phyloP scores from a whole-genome alignment of 192 early-diverging fungal species.

The Dissophora globulifera region DNA sequence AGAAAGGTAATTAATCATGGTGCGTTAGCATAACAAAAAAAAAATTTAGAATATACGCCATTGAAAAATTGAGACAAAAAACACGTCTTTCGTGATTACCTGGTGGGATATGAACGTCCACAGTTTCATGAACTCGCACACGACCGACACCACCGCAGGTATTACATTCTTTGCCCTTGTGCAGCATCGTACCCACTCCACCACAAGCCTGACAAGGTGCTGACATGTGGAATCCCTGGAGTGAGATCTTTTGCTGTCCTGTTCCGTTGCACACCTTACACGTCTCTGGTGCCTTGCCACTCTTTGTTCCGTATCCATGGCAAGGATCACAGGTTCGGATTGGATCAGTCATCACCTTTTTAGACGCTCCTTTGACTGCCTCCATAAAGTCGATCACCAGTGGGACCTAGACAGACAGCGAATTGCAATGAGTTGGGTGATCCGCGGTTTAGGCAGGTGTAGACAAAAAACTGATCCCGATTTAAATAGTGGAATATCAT shows the following conservation, averaged over 20 bases:
- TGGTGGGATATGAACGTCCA: constrained; percentile 83
- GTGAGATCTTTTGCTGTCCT: constrained; percentile 82
- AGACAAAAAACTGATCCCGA: too few species aligned
- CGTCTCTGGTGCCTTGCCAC: constrained; percentile 72
- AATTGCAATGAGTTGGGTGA: too few species aligned
- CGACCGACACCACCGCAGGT: constrained; percentile 86
- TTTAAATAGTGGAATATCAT: constrained; percentile 38
- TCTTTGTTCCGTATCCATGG: constrained; percentile 82
- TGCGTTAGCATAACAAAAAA: too few species aligned
- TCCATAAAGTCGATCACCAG: constrained; percentile 90
- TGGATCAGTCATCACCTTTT: constrained; percentile 70
- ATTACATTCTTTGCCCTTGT: constrained; percentile 72
- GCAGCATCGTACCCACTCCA: constrained; percentile 81
- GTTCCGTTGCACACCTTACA: constrained; percentile 86
- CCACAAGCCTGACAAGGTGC: constrained; percentile 85
- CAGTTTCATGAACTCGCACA: constrained; percentile 76
- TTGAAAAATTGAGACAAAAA: too few species aligned
- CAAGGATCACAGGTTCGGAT: constrained; percentile 84
- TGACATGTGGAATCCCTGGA: constrained; percentile 93
- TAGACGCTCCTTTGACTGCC: constrained; percentile 82
- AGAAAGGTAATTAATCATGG: neutral
- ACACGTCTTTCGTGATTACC: too few species aligned
- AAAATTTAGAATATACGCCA: neutral
- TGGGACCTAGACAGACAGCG: too few species aligned
- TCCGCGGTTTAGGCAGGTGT: too few species aligned